These are phyloP conservation scores for Colletotrichum simmondsii DNA, from an alignment of 2,329 filamentous ascomycete genomes.

Conservation along the genomic window DNA sequence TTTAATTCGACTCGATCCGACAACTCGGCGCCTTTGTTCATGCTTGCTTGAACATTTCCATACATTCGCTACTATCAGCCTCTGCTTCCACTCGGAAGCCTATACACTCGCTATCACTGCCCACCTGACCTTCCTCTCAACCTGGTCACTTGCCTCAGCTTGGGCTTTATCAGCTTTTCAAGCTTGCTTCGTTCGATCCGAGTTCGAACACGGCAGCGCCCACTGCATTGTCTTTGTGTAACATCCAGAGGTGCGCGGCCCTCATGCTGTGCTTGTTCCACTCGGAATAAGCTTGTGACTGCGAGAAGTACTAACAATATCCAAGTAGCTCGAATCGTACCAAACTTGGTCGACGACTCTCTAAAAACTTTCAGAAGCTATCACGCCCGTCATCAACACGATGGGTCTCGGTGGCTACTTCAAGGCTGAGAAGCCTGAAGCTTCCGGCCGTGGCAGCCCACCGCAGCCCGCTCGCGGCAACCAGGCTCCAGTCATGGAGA, in stretches of 20 bases:
- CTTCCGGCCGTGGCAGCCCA: constrained; percentile 38
- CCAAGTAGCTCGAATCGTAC: neutral
- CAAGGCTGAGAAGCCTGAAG: constrained; percentile 61
- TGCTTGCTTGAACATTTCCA: constrained; percentile 20
- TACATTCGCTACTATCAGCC: constrained; percentile 18
- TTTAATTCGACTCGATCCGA: constrained; percentile 22
- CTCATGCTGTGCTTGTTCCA: neutral
- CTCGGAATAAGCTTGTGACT: neutral
- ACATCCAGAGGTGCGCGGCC: neutral
- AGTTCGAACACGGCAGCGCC: neutral
- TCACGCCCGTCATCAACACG: constrained; percentile 29
- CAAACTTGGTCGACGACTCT: neutral
- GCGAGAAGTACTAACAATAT: neutral
- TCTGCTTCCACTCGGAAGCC: constrained; percentile 31
- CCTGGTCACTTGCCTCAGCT: neutral
- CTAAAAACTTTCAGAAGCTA: neutral
- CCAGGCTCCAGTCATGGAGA: constrained; percentile 49
- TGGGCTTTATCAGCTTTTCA: neutral
- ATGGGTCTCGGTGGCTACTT: constrained; percentile 75
- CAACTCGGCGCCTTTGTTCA: constrained; percentile 11
- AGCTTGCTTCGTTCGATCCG: neutral
- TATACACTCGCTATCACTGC: constrained; percentile 19
- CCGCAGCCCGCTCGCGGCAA: constrained; percentile 36
- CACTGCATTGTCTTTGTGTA: constrained; percentile 6
- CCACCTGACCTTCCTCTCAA: neutral